Conservation (phyloP, 148 eudicot genomes). For the Nepenthes mirabilis region DNA sequence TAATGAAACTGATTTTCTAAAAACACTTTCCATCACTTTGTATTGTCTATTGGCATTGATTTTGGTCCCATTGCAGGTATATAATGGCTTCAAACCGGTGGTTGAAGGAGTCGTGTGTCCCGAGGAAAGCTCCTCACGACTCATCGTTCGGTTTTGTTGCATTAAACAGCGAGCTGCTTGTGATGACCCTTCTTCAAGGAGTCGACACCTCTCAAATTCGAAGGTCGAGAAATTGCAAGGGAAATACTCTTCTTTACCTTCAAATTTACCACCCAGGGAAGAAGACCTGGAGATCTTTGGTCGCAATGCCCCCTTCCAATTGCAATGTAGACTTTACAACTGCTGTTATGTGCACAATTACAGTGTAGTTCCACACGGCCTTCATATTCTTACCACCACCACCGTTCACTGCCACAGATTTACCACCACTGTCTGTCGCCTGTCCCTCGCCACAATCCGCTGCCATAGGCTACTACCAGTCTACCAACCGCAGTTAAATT, state of each 20-base stretch:
- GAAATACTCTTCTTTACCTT: slow-evolving; percentile 35
- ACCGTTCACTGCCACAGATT: no score
- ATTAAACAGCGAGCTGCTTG: slow-evolving; percentile 48
- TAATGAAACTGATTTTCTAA: no score
- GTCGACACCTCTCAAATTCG: slow-evolving; percentile 31
- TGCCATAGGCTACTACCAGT: no score
- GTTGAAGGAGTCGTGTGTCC: slow-evolving; percentile 60
- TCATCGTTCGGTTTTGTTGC: slow-evolving; percentile 63
- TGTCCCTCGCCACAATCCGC: no score
- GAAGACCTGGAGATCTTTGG: slow-evolving; percentile 65
- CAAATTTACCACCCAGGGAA: slow-evolving; percentile 61
- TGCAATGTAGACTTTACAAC: slow-evolving; percentile 53
- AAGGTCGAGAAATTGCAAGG: slow-evolving; percentile 38
- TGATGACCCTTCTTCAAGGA: slow-evolving; percentile 37
- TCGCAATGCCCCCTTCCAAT: slow-evolving; percentile 48
- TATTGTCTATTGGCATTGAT: no score
- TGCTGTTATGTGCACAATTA: slow-evolving; percentile 69
- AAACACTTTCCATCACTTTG: no score
- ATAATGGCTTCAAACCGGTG: slow-evolving; percentile 53
- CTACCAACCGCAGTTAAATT: no score
- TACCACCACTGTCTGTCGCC: no score
- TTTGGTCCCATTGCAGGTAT: slow-evolving; percentile 27
- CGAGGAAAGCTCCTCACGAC: slow-evolving; percentile 39
- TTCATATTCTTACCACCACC: no score
- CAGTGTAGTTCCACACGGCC: slow-evolving; percentile 20